Percentiles rank a stretch among this genome's conserved stretches.
Evolutionary conservation across 257 asterid species (phyloP).

Genomic region (Perilla frutescens): DNA sequence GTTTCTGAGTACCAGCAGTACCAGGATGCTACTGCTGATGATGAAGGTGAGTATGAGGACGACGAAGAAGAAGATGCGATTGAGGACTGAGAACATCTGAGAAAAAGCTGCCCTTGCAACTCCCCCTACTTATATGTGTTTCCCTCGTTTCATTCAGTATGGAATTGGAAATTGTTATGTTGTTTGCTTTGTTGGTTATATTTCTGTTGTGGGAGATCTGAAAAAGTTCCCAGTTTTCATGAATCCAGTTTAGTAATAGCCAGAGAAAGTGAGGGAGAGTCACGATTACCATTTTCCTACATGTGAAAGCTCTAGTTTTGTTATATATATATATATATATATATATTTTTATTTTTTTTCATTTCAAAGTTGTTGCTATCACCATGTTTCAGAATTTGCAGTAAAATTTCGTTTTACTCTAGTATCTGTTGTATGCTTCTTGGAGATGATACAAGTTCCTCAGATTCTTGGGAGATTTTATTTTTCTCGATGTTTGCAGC

Average conservation of each 20-base stretch:
- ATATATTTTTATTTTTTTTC: too few species aligned
- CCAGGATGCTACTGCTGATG: constrained; percentile 94
- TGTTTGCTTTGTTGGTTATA: constrained; percentile 28
- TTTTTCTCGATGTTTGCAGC: not conserved
- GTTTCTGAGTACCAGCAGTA: constrained; percentile 94
- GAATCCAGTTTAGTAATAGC: constrained; percentile 24
- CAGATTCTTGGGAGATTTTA: too few species aligned
- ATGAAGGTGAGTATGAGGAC: constrained; percentile 73
- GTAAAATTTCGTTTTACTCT: not conserved
- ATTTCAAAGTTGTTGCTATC: not conserved
- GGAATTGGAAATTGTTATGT: constrained; percentile 23
- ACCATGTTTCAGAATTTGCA: constrained; percentile 5
- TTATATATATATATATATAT: too few species aligned
- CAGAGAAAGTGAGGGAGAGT: constrained; percentile 25
- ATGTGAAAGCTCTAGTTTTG: constrained; percentile 32
- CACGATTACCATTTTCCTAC: constrained; percentile 19
- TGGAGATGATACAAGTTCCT: not conserved
- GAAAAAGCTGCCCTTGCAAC: not conserved
- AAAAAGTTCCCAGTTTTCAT: constrained; percentile 24
- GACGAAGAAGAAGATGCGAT: constrained; percentile 64
- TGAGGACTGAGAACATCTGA: constrained; percentile 37
- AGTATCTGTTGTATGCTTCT: not conserved
- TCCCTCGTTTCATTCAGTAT: constrained; percentile 33
- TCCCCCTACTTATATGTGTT: constrained; percentile 23
- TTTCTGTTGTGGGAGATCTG: constrained; percentile 26